Evolutionary conservation across 1,284 basidiomycete species (phyloP), one percentile per base, ranked within the genome.

Genomic region (Chondrostereum purpureum): DNA sequence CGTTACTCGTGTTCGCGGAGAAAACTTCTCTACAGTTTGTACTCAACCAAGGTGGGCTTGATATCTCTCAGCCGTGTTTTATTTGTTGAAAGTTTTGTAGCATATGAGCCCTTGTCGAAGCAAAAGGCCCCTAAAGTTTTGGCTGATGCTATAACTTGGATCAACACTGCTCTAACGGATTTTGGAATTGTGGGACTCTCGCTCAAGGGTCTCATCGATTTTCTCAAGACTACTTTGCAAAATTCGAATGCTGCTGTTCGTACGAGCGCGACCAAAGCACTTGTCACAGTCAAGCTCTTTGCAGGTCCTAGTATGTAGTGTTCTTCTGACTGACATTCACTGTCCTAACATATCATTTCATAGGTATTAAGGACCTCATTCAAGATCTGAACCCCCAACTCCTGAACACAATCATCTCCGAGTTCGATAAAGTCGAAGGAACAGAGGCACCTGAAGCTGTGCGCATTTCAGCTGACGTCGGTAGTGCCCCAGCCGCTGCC

Each of bases 111-210:
- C 0, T 68, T 98, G 55, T 77, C 80, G 12, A 96, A 93, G 64
- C 92, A 92, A 61, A 99, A 99, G 63, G 96, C 96, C 0, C 95
- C 95, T 0, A 99, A 99, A 66, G 92, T 94, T 20, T 77, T 97
- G 31, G 93, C 94, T 0, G 96, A 99, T 61, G 86, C 93, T 0
- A 64, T 97, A 39, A 67, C 75, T 16, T 99, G 95, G 92, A 79
- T 98, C 47, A 92, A 95, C 50, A 78, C 83, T 46, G 83, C 88
- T 10, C 65, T 99, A 20, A 75, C 74, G n/a, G 96, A 98, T 47
- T 99, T 99, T 61, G 96, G 96, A 21, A 88, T 92, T 45, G 75
- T 78, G 13, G 95, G 94, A 6, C 63, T 99, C 13, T 83, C 90
- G 1, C 72, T 99, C 38, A 79, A 89, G 44, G 80, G 74, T 48